Base-by-base conservation (phyloP, 768 basidiomycete species). In the Neoboletus magnificus region DNA sequence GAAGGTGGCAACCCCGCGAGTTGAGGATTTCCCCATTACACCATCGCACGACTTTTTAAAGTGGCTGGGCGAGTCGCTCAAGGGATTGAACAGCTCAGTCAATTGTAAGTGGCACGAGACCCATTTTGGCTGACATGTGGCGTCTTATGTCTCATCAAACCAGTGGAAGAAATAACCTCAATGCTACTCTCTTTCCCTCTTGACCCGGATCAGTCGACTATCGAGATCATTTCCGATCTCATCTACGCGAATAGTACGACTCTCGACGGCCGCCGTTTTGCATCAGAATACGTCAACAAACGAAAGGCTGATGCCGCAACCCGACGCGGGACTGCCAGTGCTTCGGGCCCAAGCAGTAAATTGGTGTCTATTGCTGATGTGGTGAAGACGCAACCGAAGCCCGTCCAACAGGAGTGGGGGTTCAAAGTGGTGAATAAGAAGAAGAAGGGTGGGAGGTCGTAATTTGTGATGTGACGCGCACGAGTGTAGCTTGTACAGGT, bases 351-450 rank as follows among this genome's bases (percentile, higher is more conserved):
- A 4, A 58, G 68, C 5, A 73, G 75, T 10, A 88, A 87, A 61
- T 76, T 79, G 30, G 76, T 87, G 22, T 89, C 89, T 1, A 89
- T 92, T 58, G 91, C 91, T 12, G 91, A 93, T 57, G 93, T 97
- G 3, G 92, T 98, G 55, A 96, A 93, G 73, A 81, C 87, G 11
- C 85, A 88, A 58, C 93, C 92, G 2, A 92, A 91, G 73, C 77
- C 81, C 2, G 76, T 84, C 20, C 84, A 85, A 55, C 78, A 82
- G 42, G 89, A 91, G 67, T 95, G 93, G 89, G 86, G 85, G 8
- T 93, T 93, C 78, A 95, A 93, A 74, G 89, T 95, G 6, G 91
- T 94, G 50, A 93, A 93, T 63, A 94, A 95, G 79, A 97, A 95
- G 78, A 97, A 93, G 83, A 92, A 91, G 74, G 81, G 86, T 16